Percentiles rank a stretch among this genome's conserved stretches.
phyloP scores from a whole-genome alignment of 164 flowering plant species.

The Taxillus chinensis region DNA sequence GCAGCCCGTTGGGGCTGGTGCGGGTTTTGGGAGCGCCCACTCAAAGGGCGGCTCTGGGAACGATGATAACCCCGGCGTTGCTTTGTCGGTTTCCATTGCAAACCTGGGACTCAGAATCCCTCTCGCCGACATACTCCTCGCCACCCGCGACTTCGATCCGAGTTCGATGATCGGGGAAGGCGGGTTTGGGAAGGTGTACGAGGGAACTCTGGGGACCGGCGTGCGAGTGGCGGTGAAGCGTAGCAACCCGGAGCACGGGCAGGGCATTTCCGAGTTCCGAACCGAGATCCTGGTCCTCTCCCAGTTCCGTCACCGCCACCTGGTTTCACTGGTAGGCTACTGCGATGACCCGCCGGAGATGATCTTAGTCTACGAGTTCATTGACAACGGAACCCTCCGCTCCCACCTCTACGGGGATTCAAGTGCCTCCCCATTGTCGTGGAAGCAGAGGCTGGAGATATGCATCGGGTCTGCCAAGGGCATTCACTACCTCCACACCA shows the following conservation, averaged over 20 bases:
- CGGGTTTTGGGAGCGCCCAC: no score
- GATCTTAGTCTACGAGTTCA: slow-evolving; percentile 1
- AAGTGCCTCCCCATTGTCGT: neutral
- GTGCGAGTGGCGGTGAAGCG: slow-evolving; percentile 5
- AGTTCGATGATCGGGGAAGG: slow-evolving; percentile 1
- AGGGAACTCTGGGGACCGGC: neutral
- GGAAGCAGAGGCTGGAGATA: slow-evolving; percentile 10
- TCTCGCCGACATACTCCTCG: neutral
- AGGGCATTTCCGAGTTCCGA: slow-evolving; percentile 1
- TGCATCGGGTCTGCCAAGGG: slow-evolving; percentile 7
- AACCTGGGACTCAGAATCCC: neutral
- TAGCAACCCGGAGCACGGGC: neutral
- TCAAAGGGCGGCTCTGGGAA: no score
- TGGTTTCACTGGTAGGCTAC: slow-evolving; percentile 6
- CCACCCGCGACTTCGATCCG: slow-evolving; percentile 4
- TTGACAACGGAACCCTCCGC: slow-evolving; percentile 1
- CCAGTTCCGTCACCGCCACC: slow-evolving; percentile 1
- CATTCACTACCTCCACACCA: slow-evolving; percentile 6
- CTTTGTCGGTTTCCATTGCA: neutral
- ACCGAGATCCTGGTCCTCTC: slow-evolving; percentile 1
- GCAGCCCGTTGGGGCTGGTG: no score
- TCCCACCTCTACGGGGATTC: neutral
- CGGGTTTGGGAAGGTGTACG: slow-evolving; percentile 4
- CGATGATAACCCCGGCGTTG: no score
- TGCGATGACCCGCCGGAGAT: slow-evolving; percentile 5